Evolutionary conservation across 1,284 basidiomycete species (phyloP), one percentile per base, ranked within the genome.

Genomic region (Apiotrichum sp.): DNA sequence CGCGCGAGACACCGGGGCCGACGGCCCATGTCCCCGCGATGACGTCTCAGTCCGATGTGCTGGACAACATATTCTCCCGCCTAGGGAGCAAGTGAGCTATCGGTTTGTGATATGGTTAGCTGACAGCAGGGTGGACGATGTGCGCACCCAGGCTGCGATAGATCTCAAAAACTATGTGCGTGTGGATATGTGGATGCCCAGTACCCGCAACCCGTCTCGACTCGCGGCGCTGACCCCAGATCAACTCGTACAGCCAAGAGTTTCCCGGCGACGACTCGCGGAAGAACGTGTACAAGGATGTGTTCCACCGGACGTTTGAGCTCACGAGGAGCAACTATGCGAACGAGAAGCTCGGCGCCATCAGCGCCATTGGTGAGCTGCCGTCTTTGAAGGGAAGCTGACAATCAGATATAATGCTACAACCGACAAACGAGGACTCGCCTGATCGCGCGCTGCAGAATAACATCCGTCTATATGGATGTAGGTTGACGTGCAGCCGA

Each of bases 271-370:
- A 76, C 45, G 76, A 76, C 62, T 63, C 67, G 5, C 57, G 62
- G 47, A 75, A 75, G 52, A 69, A 65, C 29, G 65, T 74, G 9
- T 75, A 71, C 70, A 77, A 73, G 57, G 78, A 79, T 55, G 70
- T 79, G 29, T 79, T 77, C 56, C 74, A 75, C 46, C 65, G 75
- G 55, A 78, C 78, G 56, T 79, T 79, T 42, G 78, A 79, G 59
- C 72, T 79, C 52, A 76, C 78, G 3, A 75, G 78, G 62, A 77
- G 74, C 51, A 77, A 76, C 51, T 71, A 73, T 58, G 63, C 69
- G 14, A 70, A 74, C 60, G 78, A 79, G 58, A 70, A 78, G 58
- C 65, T 79, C 9, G 79, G 79, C 47, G 78, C 78, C 29, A 76
- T 78, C 47, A 66, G 72, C 5, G 78, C 78, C 33, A 79, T 80